These are phyloP conservation scores for Sporothrix brunneoviolacea DNA, from an alignment of 2,329 filamentous ascomycete genomes.

Conservation along the genomic window DNA sequence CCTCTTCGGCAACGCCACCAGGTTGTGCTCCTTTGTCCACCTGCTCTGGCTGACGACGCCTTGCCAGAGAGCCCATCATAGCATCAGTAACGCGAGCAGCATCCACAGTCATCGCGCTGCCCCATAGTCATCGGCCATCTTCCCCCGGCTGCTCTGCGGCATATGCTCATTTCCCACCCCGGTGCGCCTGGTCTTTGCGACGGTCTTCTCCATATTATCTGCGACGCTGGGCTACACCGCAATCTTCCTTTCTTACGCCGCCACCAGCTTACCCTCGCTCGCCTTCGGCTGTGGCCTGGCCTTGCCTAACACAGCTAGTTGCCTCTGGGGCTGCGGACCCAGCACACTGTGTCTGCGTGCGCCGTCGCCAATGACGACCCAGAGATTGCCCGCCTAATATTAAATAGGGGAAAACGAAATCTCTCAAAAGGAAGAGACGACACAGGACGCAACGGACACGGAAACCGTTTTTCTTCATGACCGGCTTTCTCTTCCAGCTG, in stretches of 20 bases:
- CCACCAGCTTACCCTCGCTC: neutral
- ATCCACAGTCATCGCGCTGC: neutral
- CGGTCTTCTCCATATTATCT: conserved; percentile 13
- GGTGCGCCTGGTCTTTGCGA: neutral
- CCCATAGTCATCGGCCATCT: neutral
- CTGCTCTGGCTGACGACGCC: neutral
- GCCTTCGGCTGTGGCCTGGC: neutral
- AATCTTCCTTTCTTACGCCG: conserved; percentile 12
- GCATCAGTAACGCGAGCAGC: neutral
- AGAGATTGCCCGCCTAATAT: conserved; percentile 15
- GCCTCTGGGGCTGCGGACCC: conserved; percentile 16
- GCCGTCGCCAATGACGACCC: conserved; percentile 16
- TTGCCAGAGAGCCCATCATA: neutral
- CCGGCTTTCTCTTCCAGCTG: conserved; percentile 38
- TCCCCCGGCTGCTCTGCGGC: conserved; percentile 2
- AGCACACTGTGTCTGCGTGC: conserved; percentile 1
- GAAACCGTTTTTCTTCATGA: conserved; percentile 35
- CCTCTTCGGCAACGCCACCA: too few species aligned
- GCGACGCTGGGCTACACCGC: conserved; percentile 12
- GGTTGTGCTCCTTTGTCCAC: too few species aligned
- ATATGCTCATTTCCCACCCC: conserved; percentile 13
- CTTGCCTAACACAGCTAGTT: conserved; percentile 18
- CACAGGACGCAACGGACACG: neutral
- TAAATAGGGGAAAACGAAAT: conserved; percentile 16
- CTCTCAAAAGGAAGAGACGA: conserved; percentile 6